These are phyloP conservation scores for Cyathus olla DNA, from an alignment of 1,284 basidiomycete genomes.

Conservation along the genomic window DNA sequence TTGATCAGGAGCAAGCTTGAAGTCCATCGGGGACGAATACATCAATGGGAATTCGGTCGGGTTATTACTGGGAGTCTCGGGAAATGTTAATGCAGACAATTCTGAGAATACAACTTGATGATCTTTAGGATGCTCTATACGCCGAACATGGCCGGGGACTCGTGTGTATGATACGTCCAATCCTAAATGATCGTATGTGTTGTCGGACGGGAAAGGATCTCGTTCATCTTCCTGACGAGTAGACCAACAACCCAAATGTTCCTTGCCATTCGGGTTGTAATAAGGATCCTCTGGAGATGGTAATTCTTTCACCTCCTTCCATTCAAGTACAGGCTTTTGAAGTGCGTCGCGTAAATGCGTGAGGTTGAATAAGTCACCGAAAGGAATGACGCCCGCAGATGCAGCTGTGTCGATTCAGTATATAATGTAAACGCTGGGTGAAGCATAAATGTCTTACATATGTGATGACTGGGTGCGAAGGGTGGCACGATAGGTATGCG, in stretches of 20 bases:
- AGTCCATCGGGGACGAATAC: too few relatives aligned
- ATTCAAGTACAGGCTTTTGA: constrained; percentile 15
- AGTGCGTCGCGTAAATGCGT: constrained; percentile 6
- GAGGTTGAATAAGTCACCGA: constrained; percentile 19
- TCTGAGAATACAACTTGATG: background rate
- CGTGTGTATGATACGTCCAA: constrained; percentile 5
- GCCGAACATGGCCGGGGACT: background rate
- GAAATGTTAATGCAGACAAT: background rate
- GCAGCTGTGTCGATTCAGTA: background rate
- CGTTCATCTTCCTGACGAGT: too few relatives aligned
- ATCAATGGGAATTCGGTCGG: too few relatives aligned
- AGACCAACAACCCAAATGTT: background rate
- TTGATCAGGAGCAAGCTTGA: too few relatives aligned
- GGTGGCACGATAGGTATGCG: constrained; percentile 5
- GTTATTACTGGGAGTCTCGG: background rate
- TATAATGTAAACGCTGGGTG: background rate
- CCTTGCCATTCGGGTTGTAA: background rate
- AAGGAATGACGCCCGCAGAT: constrained; percentile 9
- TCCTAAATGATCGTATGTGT: background rate
- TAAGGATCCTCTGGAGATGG: background rate
- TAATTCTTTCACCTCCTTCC: constrained; percentile 15
- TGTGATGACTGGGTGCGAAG: background rate
- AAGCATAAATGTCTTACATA: background rate
- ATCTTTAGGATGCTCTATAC: background rate
- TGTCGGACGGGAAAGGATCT: too few relatives aligned